These are phyloP conservation scores for Jaltomata sinuosa DNA, from an alignment of 257 asterid species.

Conservation along the genomic window DNA sequence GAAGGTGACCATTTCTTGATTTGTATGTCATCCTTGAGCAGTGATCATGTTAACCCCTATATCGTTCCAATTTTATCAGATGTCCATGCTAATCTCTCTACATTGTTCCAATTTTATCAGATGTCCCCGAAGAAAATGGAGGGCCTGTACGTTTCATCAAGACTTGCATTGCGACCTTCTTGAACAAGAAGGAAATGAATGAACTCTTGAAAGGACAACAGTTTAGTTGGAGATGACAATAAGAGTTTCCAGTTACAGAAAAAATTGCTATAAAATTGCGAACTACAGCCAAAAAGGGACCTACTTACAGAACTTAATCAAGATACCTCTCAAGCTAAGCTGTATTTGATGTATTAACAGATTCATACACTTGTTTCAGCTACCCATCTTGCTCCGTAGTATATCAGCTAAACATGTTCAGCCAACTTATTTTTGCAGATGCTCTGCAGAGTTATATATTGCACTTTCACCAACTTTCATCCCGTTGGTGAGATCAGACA, in stretches of 20 bases:
- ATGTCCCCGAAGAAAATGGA: neutral
- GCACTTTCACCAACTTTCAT: constrained; percentile 87
- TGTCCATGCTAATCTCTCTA: too few relatives aligned
- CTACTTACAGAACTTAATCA: constrained; percentile 15
- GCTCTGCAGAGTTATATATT: constrained; percentile 57
- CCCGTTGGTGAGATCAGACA: constrained; percentile 69
- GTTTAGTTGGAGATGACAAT: neutral
- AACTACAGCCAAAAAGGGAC: constrained; percentile 9
- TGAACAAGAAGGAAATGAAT: neutral
- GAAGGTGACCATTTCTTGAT: neutral
- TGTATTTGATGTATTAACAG: neutral
- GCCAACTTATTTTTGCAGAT: constrained; percentile 57
- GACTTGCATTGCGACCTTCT: neutral
- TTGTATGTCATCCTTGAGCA: neutral
- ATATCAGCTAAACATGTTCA: neutral
- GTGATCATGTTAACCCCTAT: neutral
- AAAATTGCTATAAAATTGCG: constrained; percentile 9
- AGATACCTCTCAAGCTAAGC: constrained; percentile 15
- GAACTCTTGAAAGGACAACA: neutral
- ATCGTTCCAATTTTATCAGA: too few relatives aligned
- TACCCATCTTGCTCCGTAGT: neutral
- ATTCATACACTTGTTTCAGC: neutral
- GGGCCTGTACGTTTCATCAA: neutral
- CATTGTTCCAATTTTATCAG: neutral
- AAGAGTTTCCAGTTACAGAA: constrained; percentile 22